phyloP scores from a whole-genome alignment of 495 filamentous ascomycete species.

The Cetradonia linearis region DNA sequence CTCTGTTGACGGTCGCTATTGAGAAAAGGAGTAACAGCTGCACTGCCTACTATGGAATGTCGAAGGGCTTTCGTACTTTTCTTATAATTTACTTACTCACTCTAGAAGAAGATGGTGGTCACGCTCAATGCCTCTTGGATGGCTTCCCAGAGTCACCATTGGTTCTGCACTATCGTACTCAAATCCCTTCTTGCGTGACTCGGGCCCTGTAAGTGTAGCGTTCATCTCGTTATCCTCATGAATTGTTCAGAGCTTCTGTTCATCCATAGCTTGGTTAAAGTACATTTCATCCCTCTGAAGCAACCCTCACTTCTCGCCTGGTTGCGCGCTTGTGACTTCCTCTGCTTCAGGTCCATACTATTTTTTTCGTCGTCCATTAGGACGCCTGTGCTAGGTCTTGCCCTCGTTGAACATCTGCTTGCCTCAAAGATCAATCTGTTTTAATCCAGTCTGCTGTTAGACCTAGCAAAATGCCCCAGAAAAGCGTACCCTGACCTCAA shows the following conservation, averaged over 20 bases:
- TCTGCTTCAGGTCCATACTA: background rate
- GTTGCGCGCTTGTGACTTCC: background rate
- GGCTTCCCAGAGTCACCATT: background rate
- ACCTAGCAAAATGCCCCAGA: too few species aligned
- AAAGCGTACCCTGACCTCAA: too few species aligned
- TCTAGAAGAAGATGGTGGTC: background rate
- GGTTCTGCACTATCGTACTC: background rate
- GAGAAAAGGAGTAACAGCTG: background rate
- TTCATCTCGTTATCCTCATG: background rate
- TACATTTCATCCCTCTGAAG: background rate
- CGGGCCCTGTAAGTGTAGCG: background rate
- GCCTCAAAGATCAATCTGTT: too few species aligned
- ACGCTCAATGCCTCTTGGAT: background rate
- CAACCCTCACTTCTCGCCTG: background rate
- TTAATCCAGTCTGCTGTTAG: too few species aligned
- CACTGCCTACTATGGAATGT: background rate
- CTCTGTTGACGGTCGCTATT: background rate
- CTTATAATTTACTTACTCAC: background rate
- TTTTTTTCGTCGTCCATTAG: background rate
- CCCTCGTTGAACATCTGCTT: too few species aligned
- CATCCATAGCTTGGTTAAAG: background rate
- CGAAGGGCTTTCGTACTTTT: background rate
- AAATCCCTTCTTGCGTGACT: background rate
- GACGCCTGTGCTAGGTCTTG: background rate
- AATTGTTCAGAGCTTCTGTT: background rate